phyloP scores from a whole-genome alignment of 805 yeast species.

The Brettanomyces bruxellensis region DNA sequence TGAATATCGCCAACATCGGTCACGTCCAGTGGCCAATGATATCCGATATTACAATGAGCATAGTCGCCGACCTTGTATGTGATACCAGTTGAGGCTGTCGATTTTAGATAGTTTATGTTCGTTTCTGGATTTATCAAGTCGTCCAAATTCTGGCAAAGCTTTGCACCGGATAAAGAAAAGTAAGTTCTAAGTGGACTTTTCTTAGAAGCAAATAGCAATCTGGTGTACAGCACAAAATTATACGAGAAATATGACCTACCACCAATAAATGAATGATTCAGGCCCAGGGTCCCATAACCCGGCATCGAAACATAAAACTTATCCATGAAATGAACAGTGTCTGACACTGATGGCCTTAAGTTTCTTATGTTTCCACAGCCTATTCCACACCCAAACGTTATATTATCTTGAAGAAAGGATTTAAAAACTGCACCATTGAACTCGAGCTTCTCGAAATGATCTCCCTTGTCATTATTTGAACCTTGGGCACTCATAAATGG shows the following conservation, averaged over 20 bases:
- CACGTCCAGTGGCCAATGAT: conserved; percentile 50
- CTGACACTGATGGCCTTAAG: conserved; percentile 15
- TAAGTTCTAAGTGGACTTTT: conserved; percentile 53
- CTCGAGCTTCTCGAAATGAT: conserved; percentile 30
- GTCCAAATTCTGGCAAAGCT: conserved; percentile 26
- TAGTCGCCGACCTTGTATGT: conserved; percentile 48
- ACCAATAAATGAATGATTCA: conserved; percentile 5
- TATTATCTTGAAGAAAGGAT: conserved; percentile 33
- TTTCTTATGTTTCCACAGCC: conserved; percentile 50
- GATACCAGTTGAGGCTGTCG: conserved; percentile 42
- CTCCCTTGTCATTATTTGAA: conserved; percentile 7
- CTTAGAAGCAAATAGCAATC: conserved; percentile 43
- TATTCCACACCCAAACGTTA: conserved; percentile 42
- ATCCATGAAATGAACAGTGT: conserved; percentile 56
- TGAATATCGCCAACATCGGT: conserved; percentile 41
- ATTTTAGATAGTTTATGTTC: conserved; percentile 24
- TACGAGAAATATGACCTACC: conserved; percentile 21
- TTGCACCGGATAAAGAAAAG: conserved; percentile 59
- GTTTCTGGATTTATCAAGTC: background rate
- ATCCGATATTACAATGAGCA: conserved; percentile 60
- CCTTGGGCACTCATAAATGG: conserved; percentile 7
- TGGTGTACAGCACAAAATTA: conserved; percentile 33
- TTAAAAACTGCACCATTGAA: conserved; percentile 23
- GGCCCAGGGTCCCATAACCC: conserved; percentile 2
- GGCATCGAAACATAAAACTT: conserved; percentile 42